Base-by-base conservation (phyloP, 2,329 filamentous ascomycete genomes). In the Dryadomyces sulphureus region DNA sequence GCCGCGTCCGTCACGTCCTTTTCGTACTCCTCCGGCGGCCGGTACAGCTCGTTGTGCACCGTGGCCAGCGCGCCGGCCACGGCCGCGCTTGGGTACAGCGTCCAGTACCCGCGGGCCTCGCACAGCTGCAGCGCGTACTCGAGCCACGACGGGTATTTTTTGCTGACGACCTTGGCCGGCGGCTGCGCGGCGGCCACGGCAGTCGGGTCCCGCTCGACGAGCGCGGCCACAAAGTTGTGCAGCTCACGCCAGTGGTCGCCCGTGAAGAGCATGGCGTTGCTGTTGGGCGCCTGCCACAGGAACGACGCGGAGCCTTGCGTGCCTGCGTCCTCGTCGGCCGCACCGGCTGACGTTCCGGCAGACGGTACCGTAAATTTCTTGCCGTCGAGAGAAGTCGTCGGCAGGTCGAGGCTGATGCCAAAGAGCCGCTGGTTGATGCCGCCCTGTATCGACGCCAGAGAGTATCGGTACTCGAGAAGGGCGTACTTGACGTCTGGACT, bases 221-320 rank as follows among this genome's bases (percentile, higher is more conserved):
- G 68, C 41, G 74, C 71, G 11, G 82, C 75, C 2, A 93, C 72
- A 54, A 93, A 92, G 11, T 78, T 74, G 58, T 95, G 88, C 9
- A 94, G 72, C 54, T 94, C 85, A 12, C 75, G 66, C 92, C 92
- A 98, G 57, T 82, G 88, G 41, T 87, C 77, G 38, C 89, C 88
- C 47, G 92, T 79, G 58, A 90, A 81, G 9, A 98, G 69, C 11
- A 80, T 76, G 1, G 90, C 89, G 52, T 92, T 83, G 56, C 81
- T 85, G 52, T 79, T 84, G 5, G 90, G 89, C 2, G 80, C 77
- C 62, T 94, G 84, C 81, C 88, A 94, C 8, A 94, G 66, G 56
- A 94, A 93, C 0, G 83, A 70, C 0, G 74, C 30, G 20, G 35
- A 6, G 8, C 11, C n/a, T n/a, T n/a, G n/a, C n/a, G n/a, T n/a